A percentile compares a stretch with the other conserved stretches of the same genome.
Conservation (phyloP, 2,329 filamentous ascomycete species). For the Xylariaceae sp. region DNA sequence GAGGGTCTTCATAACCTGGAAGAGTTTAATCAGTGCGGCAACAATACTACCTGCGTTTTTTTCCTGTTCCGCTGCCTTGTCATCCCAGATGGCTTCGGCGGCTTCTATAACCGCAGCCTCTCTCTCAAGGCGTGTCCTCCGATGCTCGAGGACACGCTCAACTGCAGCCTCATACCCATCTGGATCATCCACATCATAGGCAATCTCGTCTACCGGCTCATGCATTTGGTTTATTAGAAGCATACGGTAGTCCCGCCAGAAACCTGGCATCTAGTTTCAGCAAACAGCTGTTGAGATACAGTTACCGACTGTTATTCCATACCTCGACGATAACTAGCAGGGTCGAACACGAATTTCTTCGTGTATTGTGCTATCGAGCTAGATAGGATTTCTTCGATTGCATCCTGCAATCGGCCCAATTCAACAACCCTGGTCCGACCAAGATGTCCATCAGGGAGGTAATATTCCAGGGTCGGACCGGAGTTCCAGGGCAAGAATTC, state of each 20-base stretch:
- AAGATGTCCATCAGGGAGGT: background rate
- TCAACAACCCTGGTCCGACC: slow-evolving; percentile 21
- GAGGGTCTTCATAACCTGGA: slow-evolving; percentile 7
- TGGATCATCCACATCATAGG: background rate
- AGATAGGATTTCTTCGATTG: slow-evolving; percentile 21
- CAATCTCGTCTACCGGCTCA: slow-evolving; percentile 18
- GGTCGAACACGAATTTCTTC: slow-evolving; percentile 24
- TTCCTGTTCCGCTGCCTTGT: slow-evolving; percentile 11
- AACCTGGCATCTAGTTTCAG: background rate
- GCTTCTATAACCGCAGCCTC: background rate
- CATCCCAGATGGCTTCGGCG: slow-evolving; percentile 8
- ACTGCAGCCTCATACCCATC: slow-evolving; percentile 8
- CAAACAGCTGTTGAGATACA: background rate
- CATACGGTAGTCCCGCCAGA: slow-evolving; percentile 23
- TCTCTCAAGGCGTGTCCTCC: slow-evolving; percentile 13
- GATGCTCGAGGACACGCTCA: slow-evolving; percentile 5
- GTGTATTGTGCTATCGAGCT: slow-evolving; percentile 11
- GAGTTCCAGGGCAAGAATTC: slow-evolving; percentile 7
- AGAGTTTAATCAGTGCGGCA: slow-evolving; percentile 15
- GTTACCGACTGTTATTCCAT: background rate
- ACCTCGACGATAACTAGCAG: slow-evolving; percentile 25
- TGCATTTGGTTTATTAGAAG: slow-evolving; percentile 15
- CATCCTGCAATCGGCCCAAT: slow-evolving; percentile 15
- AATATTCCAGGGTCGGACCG: slow-evolving; percentile 3
- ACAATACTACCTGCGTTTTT: slow-evolving; percentile 6